Base-by-base conservation (phyloP, 345 rosid species). In the Jatropha curcas region DNA sequence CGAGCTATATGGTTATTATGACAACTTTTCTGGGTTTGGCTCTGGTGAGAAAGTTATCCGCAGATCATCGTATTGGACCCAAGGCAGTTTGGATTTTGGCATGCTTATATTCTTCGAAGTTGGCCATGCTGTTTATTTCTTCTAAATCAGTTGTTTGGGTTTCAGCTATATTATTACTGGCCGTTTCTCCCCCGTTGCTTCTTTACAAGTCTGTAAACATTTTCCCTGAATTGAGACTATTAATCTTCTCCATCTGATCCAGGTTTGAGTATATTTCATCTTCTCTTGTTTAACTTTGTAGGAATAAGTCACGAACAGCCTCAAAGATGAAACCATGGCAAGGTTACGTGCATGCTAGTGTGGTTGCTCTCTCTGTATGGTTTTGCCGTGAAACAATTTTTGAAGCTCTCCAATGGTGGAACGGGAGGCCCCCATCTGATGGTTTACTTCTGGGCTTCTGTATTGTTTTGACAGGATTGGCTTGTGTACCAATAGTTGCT, bases 271-370 rank as follows among this genome's bases (percentile, higher is more conserved):
- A 25, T 45, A 20, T 67, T 48, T 25, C 34, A 24, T 52, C 31
- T 45, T 69, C 60, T 35, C 67, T 51, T 71, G 79, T 65, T 84
- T 77, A 65, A 82, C 69, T 61, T 68, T 84, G 76, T 86, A 91
- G 99, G 87, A 94, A 91, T 68, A 92, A 88, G 85, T 81, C 94
- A 10, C 87, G 89, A 79, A 77, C 92, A 74, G 89, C 85, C 69
- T 86, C 94, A 58, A 95, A 88, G 84, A 95, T 95, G 99, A 95
- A 90, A 87, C 83, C 90, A 76, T 95, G 98, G 97, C 98, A 95
- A 84, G 99, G 96, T 79, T 95, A 91, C 84, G 84, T 79, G 27
- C 99, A 95, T 82, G 94, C 93, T 37, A 58, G 75, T 60, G 93
- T 95, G 73, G 92, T 95, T 83, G 86, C 93, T 66, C 57, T 93